Conservation (phyloP, 2,329 filamentous ascomycete genomes). For the Nectriaceae sp. region DNA sequence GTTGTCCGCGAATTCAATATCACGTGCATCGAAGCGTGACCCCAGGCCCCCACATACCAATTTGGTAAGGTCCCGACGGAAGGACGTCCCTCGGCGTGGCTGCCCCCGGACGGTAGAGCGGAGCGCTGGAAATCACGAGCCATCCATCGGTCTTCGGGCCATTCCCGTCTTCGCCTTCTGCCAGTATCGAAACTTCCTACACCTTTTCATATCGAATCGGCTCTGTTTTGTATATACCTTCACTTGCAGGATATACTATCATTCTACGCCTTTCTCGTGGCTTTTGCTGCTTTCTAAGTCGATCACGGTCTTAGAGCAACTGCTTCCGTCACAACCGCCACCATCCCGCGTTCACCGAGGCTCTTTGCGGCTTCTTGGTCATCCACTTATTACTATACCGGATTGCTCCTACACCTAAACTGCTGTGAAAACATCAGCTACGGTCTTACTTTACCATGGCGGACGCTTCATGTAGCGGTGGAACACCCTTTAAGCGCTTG, state of each 20-base stretch:
- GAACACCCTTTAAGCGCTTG: conserved; percentile 45
- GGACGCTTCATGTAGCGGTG: conserved; percentile 44
- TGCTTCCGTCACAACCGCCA: neutral
- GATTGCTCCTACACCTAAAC: neutral
- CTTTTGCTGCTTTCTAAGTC: neutral
- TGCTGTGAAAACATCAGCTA: neutral
- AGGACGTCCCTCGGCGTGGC: conserved; percentile 10
- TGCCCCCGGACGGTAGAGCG: conserved; percentile 26
- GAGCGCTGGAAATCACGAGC: conserved; percentile 24
- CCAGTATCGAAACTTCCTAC: neutral
- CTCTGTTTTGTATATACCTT: too few species aligned
- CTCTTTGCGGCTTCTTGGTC: conserved; percentile 11
- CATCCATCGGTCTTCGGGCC: conserved; percentile 7
- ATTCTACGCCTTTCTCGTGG: neutral
- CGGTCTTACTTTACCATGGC: conserved; percentile 33
- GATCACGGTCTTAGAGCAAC: too few species aligned
- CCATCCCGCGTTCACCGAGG: conserved; percentile 14
- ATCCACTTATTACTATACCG: conserved; percentile 3
- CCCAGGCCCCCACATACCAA: conserved; percentile 24
- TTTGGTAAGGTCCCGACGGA: conserved; percentile 9
- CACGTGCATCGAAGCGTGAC: conserved; percentile 20
- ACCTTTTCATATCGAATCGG: neutral
- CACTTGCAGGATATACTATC: neutral
- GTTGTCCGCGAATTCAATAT: conserved; percentile 19
- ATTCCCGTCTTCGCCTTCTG: neutral